Evolutionary conservation across 2,329 filamentous ascomycete species (phyloP), one percentile per base, ranked within the genome.

Genomic region (Colletotrichum ledebouriae): DNA sequence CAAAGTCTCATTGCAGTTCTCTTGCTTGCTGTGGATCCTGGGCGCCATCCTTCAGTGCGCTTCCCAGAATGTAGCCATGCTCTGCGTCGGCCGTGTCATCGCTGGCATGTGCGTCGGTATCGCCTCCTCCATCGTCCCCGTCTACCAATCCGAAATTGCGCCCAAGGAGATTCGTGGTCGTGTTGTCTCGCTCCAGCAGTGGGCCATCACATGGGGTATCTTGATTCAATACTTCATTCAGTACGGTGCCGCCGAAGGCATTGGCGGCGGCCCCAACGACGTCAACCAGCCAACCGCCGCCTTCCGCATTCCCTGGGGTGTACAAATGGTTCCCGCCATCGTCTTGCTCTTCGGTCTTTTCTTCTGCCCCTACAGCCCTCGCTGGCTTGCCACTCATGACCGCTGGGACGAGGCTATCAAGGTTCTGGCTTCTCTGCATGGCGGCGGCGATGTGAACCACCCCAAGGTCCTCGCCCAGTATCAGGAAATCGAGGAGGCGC

Each of bases 41-140:
- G 84, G 84, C 2, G 79, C 81, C 41, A 79, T 80, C 65, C 85
- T 93, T 64, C 86, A 90, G 73, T 86, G 85, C 56, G 87, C 89
- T 2, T 77, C 90, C 2, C 85, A 90, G 73, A 89, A 89, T 74
- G 86, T 94, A 47, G 84, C 81, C 33, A 93, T 94, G 90, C 84
- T 94, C 17, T 88, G 92, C 68, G 86, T 86, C 3, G 92, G 92
- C 3, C 89, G 92, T 70, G 80, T 91, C 70, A 87, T 94, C 76
- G 90, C 91, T 71, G 92, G 92, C 47, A 74, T 94, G 72, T 89
- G 89, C 64, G 90, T 94, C 63, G 92, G 92, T 69, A 93, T 94
- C 72, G 89, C 88, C 71, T 92, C 90, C 33, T 89, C 90, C 7
- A 83, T 92, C 73, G 90, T 92, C 2, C 90, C 89, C 0, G 87